Evolutionary conservation across 352 stramenopile genomes (phyloP).

Genomic region (Phytophthora capsici): DNA sequence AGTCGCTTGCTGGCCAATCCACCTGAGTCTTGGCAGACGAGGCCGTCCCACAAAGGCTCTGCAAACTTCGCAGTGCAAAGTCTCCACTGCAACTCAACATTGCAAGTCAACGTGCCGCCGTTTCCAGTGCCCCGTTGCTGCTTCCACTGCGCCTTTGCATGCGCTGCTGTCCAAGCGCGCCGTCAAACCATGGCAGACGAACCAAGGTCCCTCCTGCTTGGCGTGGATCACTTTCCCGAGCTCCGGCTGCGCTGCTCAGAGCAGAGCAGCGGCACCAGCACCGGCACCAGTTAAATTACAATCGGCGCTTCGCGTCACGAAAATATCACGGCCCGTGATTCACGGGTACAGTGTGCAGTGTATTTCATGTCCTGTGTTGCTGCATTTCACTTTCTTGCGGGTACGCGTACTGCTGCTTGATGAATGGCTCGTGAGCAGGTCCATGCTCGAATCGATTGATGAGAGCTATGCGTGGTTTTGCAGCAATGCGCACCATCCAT

Average conservation of each 20-base stretch:
- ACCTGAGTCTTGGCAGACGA: slow-evolving; percentile 30
- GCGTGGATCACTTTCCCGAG: slow-evolving; percentile 25
- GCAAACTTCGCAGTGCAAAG: not conserved
- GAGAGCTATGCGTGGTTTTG: slow-evolving; percentile 22
- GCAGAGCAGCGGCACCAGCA: slow-evolving; percentile 13
- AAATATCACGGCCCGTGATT: no score
- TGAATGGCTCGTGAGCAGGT: slow-evolving; percentile 7
- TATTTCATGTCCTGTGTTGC: no score
- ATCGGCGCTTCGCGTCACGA: no score
- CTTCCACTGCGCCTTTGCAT: no score
- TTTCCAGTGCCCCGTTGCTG: not conserved
- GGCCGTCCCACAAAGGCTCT: not conserved
- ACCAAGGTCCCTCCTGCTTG: slow-evolving; percentile 33
- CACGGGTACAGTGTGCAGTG: no score
- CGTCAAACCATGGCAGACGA: slow-evolving; percentile 31
- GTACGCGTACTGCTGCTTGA: not conserved
- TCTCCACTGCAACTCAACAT: slow-evolving; percentile 1
- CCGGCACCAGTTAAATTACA: not conserved
- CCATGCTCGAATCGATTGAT: slow-evolving; percentile 13
- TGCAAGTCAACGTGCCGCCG: not conserved
- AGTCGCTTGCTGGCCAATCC: slow-evolving; percentile 28
- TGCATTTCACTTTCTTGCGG: no score
- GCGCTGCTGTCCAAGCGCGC: no score
- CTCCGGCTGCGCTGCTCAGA: slow-evolving; percentile 32
- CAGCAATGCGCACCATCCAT: slow-evolving; percentile 19